phyloP scores from a whole-genome alignment of 148 eudicot species.

The Persicaria tinctoria region DNA sequence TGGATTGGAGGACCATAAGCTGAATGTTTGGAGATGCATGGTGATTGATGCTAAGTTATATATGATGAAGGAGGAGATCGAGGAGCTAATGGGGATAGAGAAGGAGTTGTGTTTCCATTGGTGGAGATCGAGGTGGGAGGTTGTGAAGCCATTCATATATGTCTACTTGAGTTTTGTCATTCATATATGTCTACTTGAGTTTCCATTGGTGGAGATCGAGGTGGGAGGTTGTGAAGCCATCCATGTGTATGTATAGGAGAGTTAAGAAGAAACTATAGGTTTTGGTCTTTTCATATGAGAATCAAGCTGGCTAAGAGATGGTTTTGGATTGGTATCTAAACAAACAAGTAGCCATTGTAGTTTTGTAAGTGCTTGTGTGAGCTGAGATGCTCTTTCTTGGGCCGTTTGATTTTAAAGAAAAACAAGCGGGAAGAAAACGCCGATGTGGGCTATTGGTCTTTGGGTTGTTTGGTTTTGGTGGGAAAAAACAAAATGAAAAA shows the following conservation, averaged over 20 bases:
- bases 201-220: constrained; percentile 38
- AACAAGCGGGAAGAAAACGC: no score
- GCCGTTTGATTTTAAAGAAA: no score
- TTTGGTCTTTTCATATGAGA: neutral
- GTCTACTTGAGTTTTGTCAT: constrained; percentile 6
- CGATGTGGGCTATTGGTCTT: no score
- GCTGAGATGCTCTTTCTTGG: no score
- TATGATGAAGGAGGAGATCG: constrained; percentile 33
- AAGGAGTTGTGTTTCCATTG: constrained; percentile 47
- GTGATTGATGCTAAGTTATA: constrained; percentile 42
- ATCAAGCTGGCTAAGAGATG: neutral
- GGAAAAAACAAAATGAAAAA: no score
- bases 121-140: constrained; percentile 39
- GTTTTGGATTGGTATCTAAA: neutral
- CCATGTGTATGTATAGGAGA: neutral
- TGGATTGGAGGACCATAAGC: constrained; percentile 80
- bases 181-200: constrained; percentile 51
- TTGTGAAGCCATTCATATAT: constrained; percentile 39
- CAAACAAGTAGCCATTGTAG: no score
- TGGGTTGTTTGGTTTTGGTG: no score
- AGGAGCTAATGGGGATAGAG: constrained; percentile 45
- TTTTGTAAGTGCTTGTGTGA: no score
- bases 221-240: constrained; percentile 70
- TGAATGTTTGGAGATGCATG: constrained; percentile 33
- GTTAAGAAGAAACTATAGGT: neutral